These are phyloP conservation scores for Citeromyces nyonsensis DNA, from an alignment of 805 yeast genomes.

Conservation along the genomic window DNA sequence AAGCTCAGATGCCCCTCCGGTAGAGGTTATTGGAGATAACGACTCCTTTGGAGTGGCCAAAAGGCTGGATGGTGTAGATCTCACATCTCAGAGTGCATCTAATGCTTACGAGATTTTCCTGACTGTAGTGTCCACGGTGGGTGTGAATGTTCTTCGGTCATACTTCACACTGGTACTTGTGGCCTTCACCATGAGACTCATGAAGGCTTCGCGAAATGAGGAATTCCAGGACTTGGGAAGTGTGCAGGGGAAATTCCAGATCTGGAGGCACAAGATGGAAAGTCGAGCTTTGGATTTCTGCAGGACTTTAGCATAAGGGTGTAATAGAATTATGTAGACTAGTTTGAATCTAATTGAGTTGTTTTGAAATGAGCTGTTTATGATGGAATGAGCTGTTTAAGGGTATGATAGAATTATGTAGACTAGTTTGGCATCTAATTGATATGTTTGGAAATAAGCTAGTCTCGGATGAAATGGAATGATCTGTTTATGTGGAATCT, in stretches of 20 bases:
- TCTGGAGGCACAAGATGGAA: background rate
- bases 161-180: conserved; percentile 46
- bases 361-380: too few relatives aligned
- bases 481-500: too few relatives aligned
- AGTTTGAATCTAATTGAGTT: too few relatives aligned
- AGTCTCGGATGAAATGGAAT: too few relatives aligned
- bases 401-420: too few relatives aligned
- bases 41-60: background rate
- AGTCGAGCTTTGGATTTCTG: background rate
- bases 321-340: too few relatives aligned
- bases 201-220: conserved; percentile 25
- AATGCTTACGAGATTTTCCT: conserved; percentile 39
- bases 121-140: conserved; percentile 32
- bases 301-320: background rate
- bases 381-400: too few relatives aligned
- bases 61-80: conserved; percentile 2
- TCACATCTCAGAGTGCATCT: conserved; percentile 46
- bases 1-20: background rate
- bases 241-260: background rate
- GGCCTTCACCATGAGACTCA: conserved; percentile 42
- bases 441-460: too few relatives aligned
- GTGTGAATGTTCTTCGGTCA: conserved; percentile 30
- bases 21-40: background rate
- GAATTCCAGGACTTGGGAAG: background rate
- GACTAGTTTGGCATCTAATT: too few relatives aligned